Conservation (phyloP, 2,329 filamentous ascomycete genomes). For the Coniochaeta prunicola region DNA sequence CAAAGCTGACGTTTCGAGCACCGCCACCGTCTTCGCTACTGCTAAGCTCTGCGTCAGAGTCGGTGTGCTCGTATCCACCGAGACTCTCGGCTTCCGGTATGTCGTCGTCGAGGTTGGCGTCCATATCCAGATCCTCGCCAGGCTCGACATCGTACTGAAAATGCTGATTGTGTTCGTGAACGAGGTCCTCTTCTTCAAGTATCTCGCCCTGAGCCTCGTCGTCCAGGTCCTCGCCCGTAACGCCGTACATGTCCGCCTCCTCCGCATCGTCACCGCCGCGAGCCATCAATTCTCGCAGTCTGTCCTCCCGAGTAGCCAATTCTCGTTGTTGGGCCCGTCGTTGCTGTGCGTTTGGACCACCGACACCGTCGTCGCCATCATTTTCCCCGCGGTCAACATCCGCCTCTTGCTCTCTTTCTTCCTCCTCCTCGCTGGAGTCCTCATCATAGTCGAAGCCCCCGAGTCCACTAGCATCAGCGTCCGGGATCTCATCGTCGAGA, state of each 20-base stretch:
- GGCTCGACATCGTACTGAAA: slow-evolving; percentile 16
- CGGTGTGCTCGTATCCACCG: slow-evolving; percentile 68
- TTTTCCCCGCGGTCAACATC: slow-evolving; percentile 20
- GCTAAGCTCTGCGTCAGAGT: slow-evolving; percentile 59
- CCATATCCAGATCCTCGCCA: slow-evolving; percentile 48
- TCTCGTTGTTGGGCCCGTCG: slow-evolving; percentile 28
- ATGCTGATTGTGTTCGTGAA: slow-evolving; percentile 21
- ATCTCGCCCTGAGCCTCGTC: slow-evolving; percentile 48
- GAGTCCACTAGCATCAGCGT: slow-evolving; percentile 37
- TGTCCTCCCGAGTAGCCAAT: slow-evolving; percentile 40
- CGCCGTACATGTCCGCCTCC: slow-evolving; percentile 40
- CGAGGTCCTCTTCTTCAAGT: slow-evolving; percentile 56
- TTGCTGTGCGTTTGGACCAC: slow-evolving; percentile 15
- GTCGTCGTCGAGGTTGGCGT: slow-evolving; percentile 63
- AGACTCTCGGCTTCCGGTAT: slow-evolving; percentile 55
- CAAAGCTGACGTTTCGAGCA: slow-evolving; percentile 19
- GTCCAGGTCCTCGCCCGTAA: slow-evolving; percentile 43
- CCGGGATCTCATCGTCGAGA: slow-evolving; percentile 67
- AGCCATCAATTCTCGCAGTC: slow-evolving; percentile 49
- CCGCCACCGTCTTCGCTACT: slow-evolving; percentile 34
- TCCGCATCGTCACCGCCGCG: slow-evolving; percentile 34
- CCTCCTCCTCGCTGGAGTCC: slow-evolving; percentile 34
- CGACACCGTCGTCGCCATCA: slow-evolving; percentile 25
- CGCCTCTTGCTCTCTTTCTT: slow-evolving; percentile 30
- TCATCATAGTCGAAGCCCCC: slow-evolving; percentile 43